Conservation (phyloP, 495 filamentous ascomycete genomes). For the Recurvomyces mirabilis region DNA sequence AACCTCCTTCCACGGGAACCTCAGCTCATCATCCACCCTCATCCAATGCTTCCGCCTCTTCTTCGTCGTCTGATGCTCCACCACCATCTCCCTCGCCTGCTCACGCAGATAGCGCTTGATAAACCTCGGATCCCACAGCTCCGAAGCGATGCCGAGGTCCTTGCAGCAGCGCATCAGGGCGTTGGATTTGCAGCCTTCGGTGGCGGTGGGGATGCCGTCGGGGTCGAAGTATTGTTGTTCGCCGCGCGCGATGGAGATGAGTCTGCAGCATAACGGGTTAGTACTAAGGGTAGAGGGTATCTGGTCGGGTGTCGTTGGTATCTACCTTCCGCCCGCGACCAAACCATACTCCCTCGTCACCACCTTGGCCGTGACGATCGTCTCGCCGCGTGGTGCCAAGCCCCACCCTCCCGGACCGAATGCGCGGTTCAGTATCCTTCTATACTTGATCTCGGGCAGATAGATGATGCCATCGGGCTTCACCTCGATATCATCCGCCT, state of each 20-base stretch:
- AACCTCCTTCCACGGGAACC: conserved; percentile 69
- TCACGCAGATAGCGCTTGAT: conserved; percentile 59
- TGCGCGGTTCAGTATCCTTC: conserved; percentile 76
- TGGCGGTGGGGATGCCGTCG: conserved; percentile 90
- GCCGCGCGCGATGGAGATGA: conserved; percentile 85
- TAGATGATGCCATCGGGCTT: conserved; percentile 96
- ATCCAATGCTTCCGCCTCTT: conserved; percentile 79
- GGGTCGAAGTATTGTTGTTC: conserved; percentile 91
- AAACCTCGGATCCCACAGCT: conserved; percentile 93
- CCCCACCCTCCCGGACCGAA: conserved; percentile 97
- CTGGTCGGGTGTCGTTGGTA: conserved; percentile 9
- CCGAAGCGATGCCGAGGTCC: conserved; percentile 86
- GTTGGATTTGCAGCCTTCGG: conserved; percentile 94
- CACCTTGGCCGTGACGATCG: conserved; percentile 74
- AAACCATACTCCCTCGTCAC: conserved; percentile 95
- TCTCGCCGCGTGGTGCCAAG: conserved; percentile 77
- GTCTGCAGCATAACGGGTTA: too few species aligned
- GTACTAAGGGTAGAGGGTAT: too few species aligned
- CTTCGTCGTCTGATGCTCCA: conserved; percentile 73
- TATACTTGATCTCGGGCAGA: conserved; percentile 96
- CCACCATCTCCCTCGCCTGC: conserved; percentile 65
- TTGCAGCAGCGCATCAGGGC: conserved; percentile 96
- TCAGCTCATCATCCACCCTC: conserved; percentile 69
- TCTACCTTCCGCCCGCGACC: conserved; percentile 77
- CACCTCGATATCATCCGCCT: conserved; percentile 75